Evolutionary conservation across 2,329 filamentous ascomycete species (phyloP).

Genomic region (Talaromyces islandicus): DNA sequence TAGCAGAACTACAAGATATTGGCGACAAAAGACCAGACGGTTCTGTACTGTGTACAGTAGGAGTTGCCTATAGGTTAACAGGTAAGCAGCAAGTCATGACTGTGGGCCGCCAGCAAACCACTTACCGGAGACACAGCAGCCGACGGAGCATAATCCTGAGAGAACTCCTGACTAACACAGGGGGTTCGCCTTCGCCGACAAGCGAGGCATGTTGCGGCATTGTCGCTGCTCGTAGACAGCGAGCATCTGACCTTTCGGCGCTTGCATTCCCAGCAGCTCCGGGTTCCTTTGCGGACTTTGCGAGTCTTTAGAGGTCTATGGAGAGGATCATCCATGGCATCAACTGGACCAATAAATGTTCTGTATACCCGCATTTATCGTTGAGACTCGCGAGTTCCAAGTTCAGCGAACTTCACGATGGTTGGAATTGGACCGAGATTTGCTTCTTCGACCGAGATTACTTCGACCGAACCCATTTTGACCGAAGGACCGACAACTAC

Average conservation of each 20-base stretch:
- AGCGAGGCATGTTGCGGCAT: background rate
- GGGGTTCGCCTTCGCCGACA: conserved; percentile 2
- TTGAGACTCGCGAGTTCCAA: background rate
- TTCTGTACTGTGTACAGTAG: background rate
- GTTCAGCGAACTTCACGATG: background rate
- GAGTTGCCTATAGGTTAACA: background rate
- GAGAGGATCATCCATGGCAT: background rate
- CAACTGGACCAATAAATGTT: background rate
- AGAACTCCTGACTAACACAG: conserved; percentile 2
- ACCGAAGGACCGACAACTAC: background rate
- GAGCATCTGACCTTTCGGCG: conserved; percentile 5
- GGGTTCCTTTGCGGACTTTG: conserved; percentile 4
- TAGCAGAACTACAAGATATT: background rate
- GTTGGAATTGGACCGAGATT: background rate
- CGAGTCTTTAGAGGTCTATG: background rate
- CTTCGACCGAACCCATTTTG: background rate
- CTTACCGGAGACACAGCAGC: background rate
- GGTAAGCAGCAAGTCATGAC: background rate
- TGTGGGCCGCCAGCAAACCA: background rate
- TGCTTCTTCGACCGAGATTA: background rate
- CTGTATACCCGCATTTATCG: background rate
- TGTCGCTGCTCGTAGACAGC: background rate
- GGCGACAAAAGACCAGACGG: background rate
- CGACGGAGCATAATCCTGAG: background rate
- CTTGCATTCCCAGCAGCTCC: conserved; percentile 6